phyloP scores from a whole-genome alignment of 306 rosid species.

The Sicyos edulis region DNA sequence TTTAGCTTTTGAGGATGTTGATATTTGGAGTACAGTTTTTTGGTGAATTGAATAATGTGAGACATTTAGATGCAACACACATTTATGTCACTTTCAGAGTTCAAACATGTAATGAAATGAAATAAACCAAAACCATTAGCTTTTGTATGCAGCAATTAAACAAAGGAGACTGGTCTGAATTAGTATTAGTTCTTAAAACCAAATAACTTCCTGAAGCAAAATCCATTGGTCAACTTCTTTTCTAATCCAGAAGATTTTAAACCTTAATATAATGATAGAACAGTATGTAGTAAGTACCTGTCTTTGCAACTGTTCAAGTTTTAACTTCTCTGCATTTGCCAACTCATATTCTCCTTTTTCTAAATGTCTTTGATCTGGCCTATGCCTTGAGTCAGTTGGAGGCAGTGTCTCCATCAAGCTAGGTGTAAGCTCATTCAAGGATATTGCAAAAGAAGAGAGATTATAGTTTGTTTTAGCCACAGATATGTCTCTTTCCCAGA shows the following conservation, averaged over 20 bases:
- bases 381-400: conserved; percentile 91
- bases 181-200: neutral
- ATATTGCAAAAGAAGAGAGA: conserved; percentile 85
- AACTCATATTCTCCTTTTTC: conserved; percentile 92
- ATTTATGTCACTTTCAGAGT: neutral
- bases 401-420: conserved; percentile 65
- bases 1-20: neutral
- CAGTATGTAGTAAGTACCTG: conserved; percentile 44
- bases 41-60: too few relatives aligned
- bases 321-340: conserved; percentile 87
- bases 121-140: neutral
- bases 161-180: neutral
- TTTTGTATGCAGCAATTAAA: neutral
- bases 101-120: conserved; percentile 2
- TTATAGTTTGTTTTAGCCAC: conserved; percentile 77
- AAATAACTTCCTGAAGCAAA: neutral
- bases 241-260: neutral
- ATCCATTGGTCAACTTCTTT: neutral
- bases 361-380: conserved; percentile 93
- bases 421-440: conserved; percentile 80
- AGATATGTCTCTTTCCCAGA: conserved; percentile 83
- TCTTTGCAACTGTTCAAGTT: conserved; percentile 95
- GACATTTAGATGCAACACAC: too few relatives aligned
- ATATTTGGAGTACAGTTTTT: neutral
- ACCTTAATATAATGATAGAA: neutral